Evolutionary conservation across 306 rosid species (phyloP).

Genomic region (Mucuna pruriens): DNA sequence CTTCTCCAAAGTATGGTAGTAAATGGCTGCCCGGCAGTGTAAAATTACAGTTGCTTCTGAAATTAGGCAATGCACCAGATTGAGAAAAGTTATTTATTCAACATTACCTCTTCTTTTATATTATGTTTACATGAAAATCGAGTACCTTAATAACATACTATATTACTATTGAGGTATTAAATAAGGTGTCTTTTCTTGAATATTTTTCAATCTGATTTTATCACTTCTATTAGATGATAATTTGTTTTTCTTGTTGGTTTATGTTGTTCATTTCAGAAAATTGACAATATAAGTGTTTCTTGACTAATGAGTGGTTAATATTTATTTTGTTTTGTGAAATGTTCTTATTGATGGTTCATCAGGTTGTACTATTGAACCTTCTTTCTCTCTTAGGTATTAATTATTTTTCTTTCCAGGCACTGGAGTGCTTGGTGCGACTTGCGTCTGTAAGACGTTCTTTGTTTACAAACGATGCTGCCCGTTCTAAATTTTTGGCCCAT

Average conservation of each 20-base stretch:
- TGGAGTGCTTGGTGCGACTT: conserved; percentile 99
- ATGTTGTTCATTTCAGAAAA: conserved; percentile 15
- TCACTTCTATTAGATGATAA: neutral
- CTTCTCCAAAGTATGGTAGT: neutral
- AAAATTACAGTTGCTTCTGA: conserved; percentile 3
- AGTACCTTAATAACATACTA: neutral
- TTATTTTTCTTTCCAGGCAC: conserved; percentile 78
- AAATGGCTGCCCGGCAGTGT: neutral
- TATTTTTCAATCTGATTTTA: conserved; percentile 29
- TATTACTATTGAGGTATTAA: neutral
- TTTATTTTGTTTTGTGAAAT: conserved; percentile 24
- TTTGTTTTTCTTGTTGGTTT: conserved; percentile 19
- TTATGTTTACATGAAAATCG: conserved; percentile 15
- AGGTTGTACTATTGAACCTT: conserved; percentile 37
- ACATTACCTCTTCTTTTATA: neutral
- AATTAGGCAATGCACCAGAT: neutral
- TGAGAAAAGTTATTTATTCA: neutral
- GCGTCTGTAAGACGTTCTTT: conserved; percentile 99
- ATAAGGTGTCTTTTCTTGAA: conserved; percentile 8
- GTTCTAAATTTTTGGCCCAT: conserved; percentile 98
- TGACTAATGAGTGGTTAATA: conserved; percentile 20
- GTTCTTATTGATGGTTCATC: conserved; percentile 37
- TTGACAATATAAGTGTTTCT: conserved; percentile 21
- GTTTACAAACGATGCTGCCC: conserved; percentile 96
- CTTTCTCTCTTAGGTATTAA: conserved; percentile 42